Conservation (phyloP, 768 basidiomycete genomes). For the Termitomyces sp. region DNA sequence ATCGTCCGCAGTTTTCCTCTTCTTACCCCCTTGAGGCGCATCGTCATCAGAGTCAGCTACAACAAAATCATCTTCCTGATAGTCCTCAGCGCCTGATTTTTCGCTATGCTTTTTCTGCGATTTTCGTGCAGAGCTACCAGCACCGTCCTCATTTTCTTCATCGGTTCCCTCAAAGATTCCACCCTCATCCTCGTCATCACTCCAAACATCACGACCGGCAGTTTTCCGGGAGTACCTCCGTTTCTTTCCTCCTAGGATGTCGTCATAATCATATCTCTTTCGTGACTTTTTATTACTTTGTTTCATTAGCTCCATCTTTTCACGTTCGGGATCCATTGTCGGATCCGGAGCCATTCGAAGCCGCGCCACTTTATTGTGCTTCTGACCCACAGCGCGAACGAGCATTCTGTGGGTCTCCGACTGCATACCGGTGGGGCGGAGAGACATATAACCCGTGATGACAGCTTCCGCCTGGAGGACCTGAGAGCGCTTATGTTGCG, state of each 20-base stretch:
- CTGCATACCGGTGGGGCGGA: slow-evolving; percentile 87
- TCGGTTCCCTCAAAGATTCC: slow-evolving; percentile 48
- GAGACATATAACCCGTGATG: slow-evolving; percentile 75
- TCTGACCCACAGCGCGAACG: slow-evolving; percentile 80
- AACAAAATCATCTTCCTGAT: slow-evolving; percentile 82
- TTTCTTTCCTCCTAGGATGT: slow-evolving; percentile 43
- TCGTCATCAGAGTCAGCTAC: slow-evolving; percentile 78
- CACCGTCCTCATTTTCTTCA: slow-evolving; percentile 48
- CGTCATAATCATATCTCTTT: slow-evolving; percentile 47
- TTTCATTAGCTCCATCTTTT: slow-evolving; percentile 62
- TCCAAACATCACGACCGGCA: slow-evolving; percentile 39
- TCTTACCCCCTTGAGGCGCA: slow-evolving; percentile 33
- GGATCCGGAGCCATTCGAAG: slow-evolving; percentile 79
- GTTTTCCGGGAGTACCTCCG: slow-evolving; percentile 37
- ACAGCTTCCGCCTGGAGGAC: slow-evolving; percentile 84
- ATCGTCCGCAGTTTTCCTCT: slow-evolving; percentile 29
- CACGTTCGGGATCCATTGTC: slow-evolving; percentile 68
- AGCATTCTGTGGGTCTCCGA: slow-evolving; percentile 86
- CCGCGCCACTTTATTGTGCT: slow-evolving; percentile 75
- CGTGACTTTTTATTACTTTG: slow-evolving; percentile 59
- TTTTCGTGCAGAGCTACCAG: slow-evolving; percentile 29
- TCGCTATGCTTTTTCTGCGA: slow-evolving; percentile 44
- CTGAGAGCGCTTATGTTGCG: slow-evolving; percentile 80
- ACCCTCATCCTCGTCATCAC: slow-evolving; percentile 67
- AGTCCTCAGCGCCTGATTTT: slow-evolving; percentile 56